phyloP scores from a whole-genome alignment of 2,329 filamentous ascomycete genomes.

The Hypoxylon rubiginosum region DNA sequence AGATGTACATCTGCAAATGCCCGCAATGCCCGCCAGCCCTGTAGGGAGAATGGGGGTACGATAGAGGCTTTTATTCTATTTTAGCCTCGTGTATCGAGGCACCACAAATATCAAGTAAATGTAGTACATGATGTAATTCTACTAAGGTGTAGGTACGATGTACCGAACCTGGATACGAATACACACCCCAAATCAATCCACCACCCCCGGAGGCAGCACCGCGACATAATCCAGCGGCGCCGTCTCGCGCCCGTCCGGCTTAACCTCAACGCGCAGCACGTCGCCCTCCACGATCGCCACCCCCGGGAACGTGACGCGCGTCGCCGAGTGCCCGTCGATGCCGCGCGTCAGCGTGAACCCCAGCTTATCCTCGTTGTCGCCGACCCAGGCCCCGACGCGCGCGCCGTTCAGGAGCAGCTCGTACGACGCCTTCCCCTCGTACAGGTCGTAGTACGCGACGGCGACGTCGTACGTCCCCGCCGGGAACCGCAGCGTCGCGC shows the following conservation, averaged over 20 bases:
- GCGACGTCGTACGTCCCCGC: slow-evolving; percentile 72
- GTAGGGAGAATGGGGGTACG: not conserved
- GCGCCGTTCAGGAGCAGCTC: slow-evolving; percentile 66
- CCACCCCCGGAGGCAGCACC: slow-evolving; percentile 68
- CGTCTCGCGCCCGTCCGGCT: slow-evolving; percentile 70
- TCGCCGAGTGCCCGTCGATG: slow-evolving; percentile 75
- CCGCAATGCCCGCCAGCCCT: not conserved
- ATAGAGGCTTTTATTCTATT: not conserved
- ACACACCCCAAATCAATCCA: slow-evolving; percentile 59
- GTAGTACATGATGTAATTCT: not conserved
- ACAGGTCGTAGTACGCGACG: slow-evolving; percentile 75
- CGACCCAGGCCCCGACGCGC: slow-evolving; percentile 69
- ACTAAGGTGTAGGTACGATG: not conserved
- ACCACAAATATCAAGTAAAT: not conserved
- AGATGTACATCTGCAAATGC: not conserved
- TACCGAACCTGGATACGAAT: not conserved
- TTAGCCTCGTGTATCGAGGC: too few relatives aligned
- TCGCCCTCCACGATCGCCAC: slow-evolving; percentile 47
- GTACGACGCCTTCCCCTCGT: slow-evolving; percentile 69
- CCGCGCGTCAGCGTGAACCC: slow-evolving; percentile 70
- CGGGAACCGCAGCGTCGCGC: slow-evolving; percentile 60
- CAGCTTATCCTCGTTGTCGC: slow-evolving; percentile 70
- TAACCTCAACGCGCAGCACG: slow-evolving; percentile 60
- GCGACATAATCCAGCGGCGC: slow-evolving; percentile 77
- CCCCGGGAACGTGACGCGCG: slow-evolving; percentile 66